Conservation (phyloP, 1,284 basidiomycete species). For the Neonothopanus nambi region DNA sequence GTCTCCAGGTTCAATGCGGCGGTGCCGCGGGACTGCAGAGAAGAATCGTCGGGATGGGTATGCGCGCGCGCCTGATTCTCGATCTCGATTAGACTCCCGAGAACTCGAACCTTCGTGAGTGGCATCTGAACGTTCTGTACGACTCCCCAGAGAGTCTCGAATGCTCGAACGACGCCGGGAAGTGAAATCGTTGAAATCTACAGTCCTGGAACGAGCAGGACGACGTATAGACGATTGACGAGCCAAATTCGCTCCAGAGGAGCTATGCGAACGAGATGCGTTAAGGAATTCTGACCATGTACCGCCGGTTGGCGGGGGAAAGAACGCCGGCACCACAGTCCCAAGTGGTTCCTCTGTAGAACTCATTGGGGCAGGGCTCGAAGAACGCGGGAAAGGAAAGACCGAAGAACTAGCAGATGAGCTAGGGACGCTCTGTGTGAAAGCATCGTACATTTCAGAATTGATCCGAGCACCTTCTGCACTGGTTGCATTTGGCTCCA, state of each 20-base stretch:
- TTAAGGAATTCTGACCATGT: constrained; percentile 22
- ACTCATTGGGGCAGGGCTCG: neutral
- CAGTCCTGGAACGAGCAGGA: constrained; percentile 47
- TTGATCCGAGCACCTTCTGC: constrained; percentile 56
- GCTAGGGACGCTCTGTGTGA: constrained; percentile 18
- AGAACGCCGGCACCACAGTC: neutral
- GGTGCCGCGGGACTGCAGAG: neutral
- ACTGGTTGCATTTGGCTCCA: constrained; percentile 28
- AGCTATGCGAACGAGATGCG: constrained; percentile 25
- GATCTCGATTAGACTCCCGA: neutral
- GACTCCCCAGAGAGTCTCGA: constrained; percentile 18
- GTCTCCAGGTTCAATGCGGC: neutral
- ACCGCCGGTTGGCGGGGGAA: constrained; percentile 8
- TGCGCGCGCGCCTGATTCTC: constrained; percentile 16
- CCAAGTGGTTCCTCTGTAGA: neutral
- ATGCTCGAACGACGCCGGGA: constrained; percentile 52
- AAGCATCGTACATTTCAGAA: constrained; percentile 57
- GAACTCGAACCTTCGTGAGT: constrained; percentile 20
- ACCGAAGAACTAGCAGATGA: neutral
- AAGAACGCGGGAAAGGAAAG: constrained; percentile 1
- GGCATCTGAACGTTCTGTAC: neutral
- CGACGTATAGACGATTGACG: constrained; percentile 49
- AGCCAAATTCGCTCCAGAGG: constrained; percentile 30
- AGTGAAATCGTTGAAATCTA: constrained; percentile 71
- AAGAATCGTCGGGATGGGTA: constrained; percentile 3